Conservation (phyloP, 2,329 filamentous ascomycete species). For the Aspergillus pseudoglaucus region DNA sequence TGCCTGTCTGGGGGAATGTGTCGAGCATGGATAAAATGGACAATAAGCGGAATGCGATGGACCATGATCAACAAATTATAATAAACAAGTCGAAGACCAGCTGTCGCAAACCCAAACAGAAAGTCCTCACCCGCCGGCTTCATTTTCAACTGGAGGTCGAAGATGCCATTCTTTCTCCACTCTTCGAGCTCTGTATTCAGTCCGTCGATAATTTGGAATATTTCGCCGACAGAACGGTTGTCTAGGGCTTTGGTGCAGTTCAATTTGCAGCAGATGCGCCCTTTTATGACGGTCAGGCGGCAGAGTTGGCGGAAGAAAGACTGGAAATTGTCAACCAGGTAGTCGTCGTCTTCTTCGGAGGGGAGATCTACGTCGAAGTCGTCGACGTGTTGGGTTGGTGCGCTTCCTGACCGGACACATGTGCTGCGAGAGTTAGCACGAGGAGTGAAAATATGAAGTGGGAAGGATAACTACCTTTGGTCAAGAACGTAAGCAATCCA, state of each 20-base stretch:
- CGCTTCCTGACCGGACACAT: slow-evolving; percentile 59
- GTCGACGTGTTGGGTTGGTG: slow-evolving; percentile 63
- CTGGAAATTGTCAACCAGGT: slow-evolving; percentile 74
- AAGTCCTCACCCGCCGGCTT: slow-evolving; percentile 84
- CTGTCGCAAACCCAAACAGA: slow-evolving; percentile 79
- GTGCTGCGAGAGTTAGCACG: slow-evolving; percentile 38
- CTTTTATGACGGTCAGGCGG: slow-evolving; percentile 79
- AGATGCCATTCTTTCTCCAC: slow-evolving; percentile 85
- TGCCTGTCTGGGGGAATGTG: slow-evolving; percentile 61
- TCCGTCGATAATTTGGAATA: slow-evolving; percentile 85
- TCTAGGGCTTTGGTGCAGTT: slow-evolving; percentile 86
- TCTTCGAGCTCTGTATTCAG: slow-evolving; percentile 77
- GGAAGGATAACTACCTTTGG: slow-evolving; percentile 48
- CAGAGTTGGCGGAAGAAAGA: slow-evolving; percentile 92
- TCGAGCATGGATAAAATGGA: slow-evolving; percentile 83
- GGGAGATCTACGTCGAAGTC: slow-evolving; percentile 92
- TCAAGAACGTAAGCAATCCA: slow-evolving; percentile 68
- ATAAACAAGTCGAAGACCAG: slow-evolving; percentile 87
- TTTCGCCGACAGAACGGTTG: slow-evolving; percentile 69
- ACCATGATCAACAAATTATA: slow-evolving; percentile 96
- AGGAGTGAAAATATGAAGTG: background rate
- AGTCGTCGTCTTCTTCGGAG: slow-evolving; percentile 79
- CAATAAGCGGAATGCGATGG: slow-evolving; percentile 89
- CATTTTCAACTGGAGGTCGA: slow-evolving; percentile 81
- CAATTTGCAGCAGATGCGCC: slow-evolving; percentile 79